Base-by-base conservation (phyloP, 768 basidiomycete genomes). In the Cystobasidium onofrii region DNA sequence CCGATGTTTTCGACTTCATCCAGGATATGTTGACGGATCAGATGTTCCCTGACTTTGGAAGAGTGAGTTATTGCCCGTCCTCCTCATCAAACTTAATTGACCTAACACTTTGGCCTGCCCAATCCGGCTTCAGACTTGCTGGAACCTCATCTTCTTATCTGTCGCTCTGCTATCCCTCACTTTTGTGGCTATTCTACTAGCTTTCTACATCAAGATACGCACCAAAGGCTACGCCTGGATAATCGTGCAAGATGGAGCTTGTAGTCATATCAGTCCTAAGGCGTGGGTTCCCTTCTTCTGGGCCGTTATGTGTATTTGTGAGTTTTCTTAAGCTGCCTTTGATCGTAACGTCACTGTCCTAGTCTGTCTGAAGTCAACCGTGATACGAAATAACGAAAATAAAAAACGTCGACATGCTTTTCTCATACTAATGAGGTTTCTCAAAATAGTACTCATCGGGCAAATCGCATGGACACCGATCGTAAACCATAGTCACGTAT, bases 1-100 rank as follows among this genome's bases (percentile, higher is more conserved):
- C 33, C 15, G 57, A 60, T 60, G 57, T 60, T 3, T 60, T 60
- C 33, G 57, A 60, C 27, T 60, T 29, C 33, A 60, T 60, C 57
- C 6, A 29, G 23, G 57, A 13, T 23, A 60, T 60, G 12, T 23
- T 60, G 13, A 60, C 57, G 33, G 57, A 27, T 60, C 57, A 60
- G 20, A 34, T 60, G 33, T 60, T 29, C 20, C 57, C 57, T 60
- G 23, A 60, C 6, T 29, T 27, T 13, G 57, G 23, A 29, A 4
- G 31, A 13, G 57, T 60, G 57, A 25, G 57, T 29, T 39, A 39
- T 39, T 39, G 39, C 39, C 39, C 39, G n/a, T n/a, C n/a, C n/a
- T n/a, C n/a, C n/a, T n/a, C n/a, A n/a, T n/a, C n/a, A n/a, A n/a
- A n/a, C n/a, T n/a, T n/a, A n/a, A n/a, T n/a, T n/a, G n/a, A n/a